These are phyloP conservation scores for Rhizophora apiculata DNA, from an alignment of 345 rosid genomes.

Conservation along the genomic window DNA sequence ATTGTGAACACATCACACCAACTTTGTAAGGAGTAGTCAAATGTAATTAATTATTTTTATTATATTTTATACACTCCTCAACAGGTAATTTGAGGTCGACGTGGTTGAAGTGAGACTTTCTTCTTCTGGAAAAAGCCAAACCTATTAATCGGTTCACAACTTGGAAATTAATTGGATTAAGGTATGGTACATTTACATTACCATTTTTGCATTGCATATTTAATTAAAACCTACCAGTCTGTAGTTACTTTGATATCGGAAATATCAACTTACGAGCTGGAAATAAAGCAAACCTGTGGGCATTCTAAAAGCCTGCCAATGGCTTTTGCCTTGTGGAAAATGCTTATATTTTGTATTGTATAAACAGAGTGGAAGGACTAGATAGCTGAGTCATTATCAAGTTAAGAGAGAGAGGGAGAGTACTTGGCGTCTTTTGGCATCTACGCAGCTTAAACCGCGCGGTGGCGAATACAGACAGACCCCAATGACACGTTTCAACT, in stretches of 20 bases:
- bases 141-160: background rate
- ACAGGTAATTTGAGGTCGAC: background rate
- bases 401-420: conserved; percentile 24
- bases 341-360: background rate
- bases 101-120: conserved; percentile 7
- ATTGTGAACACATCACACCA: background rate
- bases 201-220: background rate
- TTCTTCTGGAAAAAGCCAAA: conserved; percentile 2
- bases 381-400: conserved; percentile 44
- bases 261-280: background rate
- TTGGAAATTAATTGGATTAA: conserved; percentile 1
- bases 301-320: conserved; percentile 10
- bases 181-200: background rate
- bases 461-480: conserved; percentile 31
- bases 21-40: conserved; percentile 1
- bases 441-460: conserved; percentile 60
- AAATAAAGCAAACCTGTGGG: conserved; percentile 18
- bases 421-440: conserved; percentile 56
- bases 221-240: background rate
- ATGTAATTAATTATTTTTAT: background rate
- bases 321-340: conserved; percentile 20
- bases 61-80: too few relatives aligned
- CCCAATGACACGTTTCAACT: conserved; percentile 42
- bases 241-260: background rate
- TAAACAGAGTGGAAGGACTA: conserved; percentile 8